Evolutionary conservation across 2,329 filamentous ascomycete genomes (phyloP).

Genomic region (Tolypocladium tropicale): DNA sequence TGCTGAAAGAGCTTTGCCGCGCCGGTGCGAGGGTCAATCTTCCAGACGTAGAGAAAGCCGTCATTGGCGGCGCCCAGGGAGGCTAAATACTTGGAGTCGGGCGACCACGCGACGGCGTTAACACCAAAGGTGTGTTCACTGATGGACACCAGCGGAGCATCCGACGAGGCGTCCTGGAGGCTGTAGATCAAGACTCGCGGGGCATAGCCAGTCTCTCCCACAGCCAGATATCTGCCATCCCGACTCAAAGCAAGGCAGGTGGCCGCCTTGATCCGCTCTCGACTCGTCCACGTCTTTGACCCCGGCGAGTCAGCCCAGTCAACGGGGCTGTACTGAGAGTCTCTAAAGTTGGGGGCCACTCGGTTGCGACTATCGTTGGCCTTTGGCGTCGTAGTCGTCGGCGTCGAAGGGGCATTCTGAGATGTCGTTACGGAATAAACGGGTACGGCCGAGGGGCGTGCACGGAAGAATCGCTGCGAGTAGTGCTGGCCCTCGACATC

Average conservation of each 20-base stretch:
- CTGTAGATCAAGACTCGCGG: constrained; percentile 87
- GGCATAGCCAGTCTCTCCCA: constrained; percentile 91
- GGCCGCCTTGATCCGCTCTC: constrained; percentile 88
- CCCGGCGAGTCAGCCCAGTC: constrained; percentile 54
- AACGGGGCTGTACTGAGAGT: constrained; percentile 31
- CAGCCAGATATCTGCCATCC: constrained; percentile 78
- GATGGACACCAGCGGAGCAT: constrained; percentile 74
- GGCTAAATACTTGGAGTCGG: constrained; percentile 76
- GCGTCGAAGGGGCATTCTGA: constrained; percentile 38
- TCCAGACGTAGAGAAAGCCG: constrained; percentile 89
- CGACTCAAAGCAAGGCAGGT: constrained; percentile 83
- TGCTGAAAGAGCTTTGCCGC: constrained; percentile 72
- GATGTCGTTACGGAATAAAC: constrained; percentile 45
- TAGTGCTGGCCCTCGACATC: constrained; percentile 59
- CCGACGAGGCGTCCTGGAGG: constrained; percentile 67
- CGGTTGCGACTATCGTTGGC: constrained; percentile 54
- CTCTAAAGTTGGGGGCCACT: constrained; percentile 34
- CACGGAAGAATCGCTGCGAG: constrained; percentile 82
- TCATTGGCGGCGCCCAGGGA: constrained; percentile 85
- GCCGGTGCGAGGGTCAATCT: constrained; percentile 71
- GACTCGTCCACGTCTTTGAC: constrained; percentile 73
- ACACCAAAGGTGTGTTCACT: constrained; percentile 89
- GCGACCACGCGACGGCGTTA: constrained; percentile 78
- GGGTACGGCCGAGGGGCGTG: constrained; percentile 67
- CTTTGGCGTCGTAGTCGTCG: constrained; percentile 44